phyloP scores from a whole-genome alignment of 345 rosid genomes.

The Citrus medica region DNA sequence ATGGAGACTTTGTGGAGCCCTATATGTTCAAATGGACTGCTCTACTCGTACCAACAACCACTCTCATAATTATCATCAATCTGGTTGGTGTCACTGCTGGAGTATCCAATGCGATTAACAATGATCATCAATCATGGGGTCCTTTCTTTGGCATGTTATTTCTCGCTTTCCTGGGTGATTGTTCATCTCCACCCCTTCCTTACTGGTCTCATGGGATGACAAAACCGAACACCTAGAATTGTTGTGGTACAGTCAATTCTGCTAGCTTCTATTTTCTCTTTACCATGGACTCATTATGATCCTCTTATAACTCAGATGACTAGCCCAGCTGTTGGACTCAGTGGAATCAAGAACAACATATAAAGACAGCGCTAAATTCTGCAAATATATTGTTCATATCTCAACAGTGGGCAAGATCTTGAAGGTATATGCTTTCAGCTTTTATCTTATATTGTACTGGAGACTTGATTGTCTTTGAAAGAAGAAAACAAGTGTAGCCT shows the following conservation, averaged over 20 bases:
- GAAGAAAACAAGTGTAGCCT: too few species aligned
- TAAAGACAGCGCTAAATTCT: background rate
- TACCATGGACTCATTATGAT: constrained; percentile 22
- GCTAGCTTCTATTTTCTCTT: constrained; percentile 42
- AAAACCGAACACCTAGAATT: constrained; percentile 39
- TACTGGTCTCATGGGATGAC: constrained; percentile 38
- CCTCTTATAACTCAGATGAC: constrained; percentile 36
- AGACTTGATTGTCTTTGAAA: too few species aligned
- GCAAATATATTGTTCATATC: background rate
- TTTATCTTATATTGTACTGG: background rate
- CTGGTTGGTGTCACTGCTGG: constrained; percentile 42
- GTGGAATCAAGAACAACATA: constrained; percentile 18
- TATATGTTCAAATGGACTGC: constrained; percentile 45
- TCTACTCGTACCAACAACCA: constrained; percentile 42
- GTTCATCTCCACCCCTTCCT: constrained; percentile 46
- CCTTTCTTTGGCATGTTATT: constrained; percentile 41
- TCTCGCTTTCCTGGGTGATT: constrained; percentile 45
- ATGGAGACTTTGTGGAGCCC: constrained; percentile 29
- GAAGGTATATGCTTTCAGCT: constrained; percentile 11
- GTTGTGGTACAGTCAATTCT: constrained; percentile 44
- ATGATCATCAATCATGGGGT: constrained; percentile 28
- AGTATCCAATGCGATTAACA: constrained; percentile 33
- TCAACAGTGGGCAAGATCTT: constrained; percentile 9
- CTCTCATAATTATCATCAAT: constrained; percentile 40
- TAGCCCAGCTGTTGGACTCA: constrained; percentile 32